Percentiles rank a stretch among this genome's conserved stretches.
phyloP scores from a whole-genome alignment of 78 protist species.

The Corallochytrium limacisporum region DNA sequence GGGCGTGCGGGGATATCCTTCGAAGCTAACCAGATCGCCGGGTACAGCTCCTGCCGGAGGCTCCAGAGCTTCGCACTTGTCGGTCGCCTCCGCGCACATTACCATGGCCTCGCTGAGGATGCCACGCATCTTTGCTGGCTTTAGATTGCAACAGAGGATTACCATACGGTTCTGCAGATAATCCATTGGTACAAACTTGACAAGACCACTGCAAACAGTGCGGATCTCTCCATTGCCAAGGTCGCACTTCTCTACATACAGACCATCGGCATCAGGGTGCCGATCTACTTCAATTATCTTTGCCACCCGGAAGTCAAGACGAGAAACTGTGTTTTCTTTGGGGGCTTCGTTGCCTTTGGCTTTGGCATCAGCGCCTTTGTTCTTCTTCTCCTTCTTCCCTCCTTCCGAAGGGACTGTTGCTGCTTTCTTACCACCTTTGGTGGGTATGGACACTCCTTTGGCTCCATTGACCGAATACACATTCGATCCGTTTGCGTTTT shows the following conservation, averaged over 20 bases:
- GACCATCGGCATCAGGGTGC: slow-evolving; percentile 49
- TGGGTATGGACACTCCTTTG: too few relatives aligned
- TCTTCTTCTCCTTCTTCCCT: too few relatives aligned
- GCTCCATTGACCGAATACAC: too few relatives aligned
- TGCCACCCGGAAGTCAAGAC: slow-evolving; percentile 34
- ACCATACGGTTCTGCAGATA: slow-evolving; percentile 4
- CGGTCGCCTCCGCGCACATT: slow-evolving; percentile 14
- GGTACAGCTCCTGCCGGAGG: slow-evolving; percentile 26
- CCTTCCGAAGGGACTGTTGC: too few relatives aligned
- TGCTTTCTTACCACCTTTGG: too few relatives aligned
- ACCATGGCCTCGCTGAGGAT: slow-evolving; percentile 14
- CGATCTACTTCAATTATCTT: neutral
- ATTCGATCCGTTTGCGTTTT: too few relatives aligned
- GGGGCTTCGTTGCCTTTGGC: too few relatives aligned
- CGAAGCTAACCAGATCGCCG: slow-evolving; percentile 24
- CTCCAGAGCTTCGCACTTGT: neutral
- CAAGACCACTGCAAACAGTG: slow-evolving; percentile 41
- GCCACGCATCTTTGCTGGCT: slow-evolving; percentile 34
- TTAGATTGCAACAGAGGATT: slow-evolving; percentile 31
- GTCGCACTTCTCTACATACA: slow-evolving; percentile 47
- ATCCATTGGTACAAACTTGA: neutral
- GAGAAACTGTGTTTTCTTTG: too few relatives aligned
- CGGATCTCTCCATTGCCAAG: slow-evolving; percentile 43
- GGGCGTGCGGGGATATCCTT: slow-evolving; percentile 16
- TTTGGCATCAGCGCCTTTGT: too few relatives aligned